These are phyloP conservation scores for Penicillium macrosclerotiorum DNA, from an alignment of 495 filamentous ascomycete genomes.

Conservation along the genomic window DNA sequence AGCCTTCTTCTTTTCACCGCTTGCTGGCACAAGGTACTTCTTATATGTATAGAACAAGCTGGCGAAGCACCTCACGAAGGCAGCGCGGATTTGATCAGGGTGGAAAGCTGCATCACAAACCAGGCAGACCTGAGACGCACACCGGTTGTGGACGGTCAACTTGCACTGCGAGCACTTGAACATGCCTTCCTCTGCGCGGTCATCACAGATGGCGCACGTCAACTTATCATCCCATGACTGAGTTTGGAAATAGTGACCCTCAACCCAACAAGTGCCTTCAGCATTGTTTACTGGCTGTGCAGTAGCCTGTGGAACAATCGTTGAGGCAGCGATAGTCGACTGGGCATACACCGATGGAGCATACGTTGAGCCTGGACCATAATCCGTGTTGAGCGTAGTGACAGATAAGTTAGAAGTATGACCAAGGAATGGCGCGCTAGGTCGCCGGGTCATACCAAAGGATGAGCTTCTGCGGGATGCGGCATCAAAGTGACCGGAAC, in stretches of 20 bases:
- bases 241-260: conserved; percentile 88
- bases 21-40: conserved; percentile 72
- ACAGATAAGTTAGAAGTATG: conserved; percentile 81
- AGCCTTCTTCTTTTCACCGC: conserved; percentile 77
- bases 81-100: conserved; percentile 83
- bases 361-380: conserved; percentile 74
- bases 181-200: conserved; percentile 83
- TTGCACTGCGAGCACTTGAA: conserved; percentile 82
- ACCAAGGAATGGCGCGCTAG: conserved; percentile 80
- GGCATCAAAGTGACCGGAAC: conserved; percentile 90
- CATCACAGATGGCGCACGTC: conserved; percentile 83
- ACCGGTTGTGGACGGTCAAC: conserved; percentile 74
- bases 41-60: conserved; percentile 96
- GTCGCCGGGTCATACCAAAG: conserved; percentile 77
- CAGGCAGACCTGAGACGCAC: conserved; percentile 74
- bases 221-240: conserved; percentile 63
- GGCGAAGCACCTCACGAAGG: conserved; percentile 91
- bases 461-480: conserved; percentile 84
- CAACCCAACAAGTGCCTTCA: conserved; percentile 84
- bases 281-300: conserved; percentile 83
- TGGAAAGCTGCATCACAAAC: conserved; percentile 91
- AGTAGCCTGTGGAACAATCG: conserved; percentile 88
- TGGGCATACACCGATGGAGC: conserved; percentile 95
- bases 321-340: conserved; percentile 96
- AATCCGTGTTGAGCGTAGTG: conserved; percentile 74